These are phyloP conservation scores for Venustampulla echinocandica DNA, from an alignment of 495 filamentous ascomycete species.

Conservation along the genomic window DNA sequence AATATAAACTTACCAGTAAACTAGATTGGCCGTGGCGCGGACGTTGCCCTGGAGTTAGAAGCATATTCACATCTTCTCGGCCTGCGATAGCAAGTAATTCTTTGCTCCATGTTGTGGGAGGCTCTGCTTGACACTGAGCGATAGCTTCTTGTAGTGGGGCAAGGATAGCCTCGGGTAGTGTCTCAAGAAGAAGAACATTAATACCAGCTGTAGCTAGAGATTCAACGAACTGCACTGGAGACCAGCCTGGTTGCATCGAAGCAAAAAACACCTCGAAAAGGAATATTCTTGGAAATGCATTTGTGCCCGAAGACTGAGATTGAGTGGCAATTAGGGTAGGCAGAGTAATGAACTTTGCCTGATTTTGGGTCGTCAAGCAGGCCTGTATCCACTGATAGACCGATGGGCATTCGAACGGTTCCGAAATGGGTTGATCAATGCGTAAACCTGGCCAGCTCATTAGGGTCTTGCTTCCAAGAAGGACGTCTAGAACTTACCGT, in stretches of 20 bases:
- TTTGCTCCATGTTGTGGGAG: slow-evolving; percentile 66
- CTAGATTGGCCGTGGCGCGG: slow-evolving; percentile 27
- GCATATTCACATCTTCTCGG: slow-evolving; percentile 68
- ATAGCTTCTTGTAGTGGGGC: slow-evolving; percentile 79
- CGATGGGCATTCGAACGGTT: slow-evolving; percentile 60
- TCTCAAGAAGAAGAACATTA: slow-evolving; percentile 54
- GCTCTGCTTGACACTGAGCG: slow-evolving; percentile 66
- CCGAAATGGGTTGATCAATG: slow-evolving; percentile 25
- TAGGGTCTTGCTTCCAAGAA: neutral
- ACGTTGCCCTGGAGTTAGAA: slow-evolving; percentile 42
- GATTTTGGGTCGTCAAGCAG: slow-evolving; percentile 43
- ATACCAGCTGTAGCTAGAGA: slow-evolving; percentile 54
- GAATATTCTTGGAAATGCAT: slow-evolving; percentile 52
- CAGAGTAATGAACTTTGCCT: slow-evolving; percentile 49
- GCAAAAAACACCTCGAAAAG: slow-evolving; percentile 53
- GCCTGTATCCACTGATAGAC: slow-evolving; percentile 56
- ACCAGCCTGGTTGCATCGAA: slow-evolving; percentile 28
- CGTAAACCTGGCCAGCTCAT: slow-evolving; percentile 8
- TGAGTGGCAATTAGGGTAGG: slow-evolving; percentile 21
- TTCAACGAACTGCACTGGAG: slow-evolving; percentile 44
- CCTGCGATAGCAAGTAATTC: slow-evolving; percentile 66
- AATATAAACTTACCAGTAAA: slow-evolving; percentile 24
- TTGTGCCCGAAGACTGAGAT: slow-evolving; percentile 4
- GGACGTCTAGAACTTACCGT: slow-evolving; percentile 4
- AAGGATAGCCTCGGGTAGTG: slow-evolving; percentile 72